Percentiles rank a stretch among this genome's conserved stretches.
phyloP scores from a whole-genome alignment of 257 asterid species.

The Solanum gandarillasii region DNA sequence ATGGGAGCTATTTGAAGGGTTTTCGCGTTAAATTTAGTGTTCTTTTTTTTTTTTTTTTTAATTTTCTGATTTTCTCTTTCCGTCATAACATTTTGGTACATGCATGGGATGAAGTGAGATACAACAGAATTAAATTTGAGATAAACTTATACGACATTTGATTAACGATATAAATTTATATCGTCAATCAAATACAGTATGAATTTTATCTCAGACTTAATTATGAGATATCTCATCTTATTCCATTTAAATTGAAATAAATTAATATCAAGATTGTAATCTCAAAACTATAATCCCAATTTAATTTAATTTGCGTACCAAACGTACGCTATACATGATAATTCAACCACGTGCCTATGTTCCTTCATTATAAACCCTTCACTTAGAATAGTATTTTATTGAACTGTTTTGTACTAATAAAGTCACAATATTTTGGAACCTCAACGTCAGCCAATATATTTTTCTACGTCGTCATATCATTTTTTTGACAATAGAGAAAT shows the following conservation, averaged over 20 bases:
- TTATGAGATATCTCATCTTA: neutral
- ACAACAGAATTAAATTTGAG: too few species aligned
- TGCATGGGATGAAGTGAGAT: neutral
- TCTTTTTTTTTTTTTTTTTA: too few species aligned
- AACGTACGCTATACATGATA: neutral
- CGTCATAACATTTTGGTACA: too few species aligned
- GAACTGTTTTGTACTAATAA: neutral
- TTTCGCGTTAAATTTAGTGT: neutral
- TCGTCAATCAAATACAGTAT: too few species aligned
- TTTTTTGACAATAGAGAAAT: neutral
- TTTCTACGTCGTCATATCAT: neutral
- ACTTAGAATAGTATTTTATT: neutral
- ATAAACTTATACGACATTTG: too few species aligned
- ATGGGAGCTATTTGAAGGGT: neutral
- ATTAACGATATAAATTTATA: too few species aligned
- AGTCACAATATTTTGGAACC: neutral
- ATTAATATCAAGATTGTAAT: too few species aligned
- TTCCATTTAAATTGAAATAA: too few species aligned
- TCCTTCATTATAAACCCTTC: neutral
- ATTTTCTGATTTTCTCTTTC: too few species aligned
- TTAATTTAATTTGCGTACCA: neutral
- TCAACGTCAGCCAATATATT: neutral
- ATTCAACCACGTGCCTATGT: neutral
- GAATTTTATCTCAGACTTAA: neutral
- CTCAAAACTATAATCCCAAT: neutral